Evolutionary conservation across 1,284 basidiomycete genomes (phyloP).

Genomic region (Cryptococcus maquisensis): DNA sequence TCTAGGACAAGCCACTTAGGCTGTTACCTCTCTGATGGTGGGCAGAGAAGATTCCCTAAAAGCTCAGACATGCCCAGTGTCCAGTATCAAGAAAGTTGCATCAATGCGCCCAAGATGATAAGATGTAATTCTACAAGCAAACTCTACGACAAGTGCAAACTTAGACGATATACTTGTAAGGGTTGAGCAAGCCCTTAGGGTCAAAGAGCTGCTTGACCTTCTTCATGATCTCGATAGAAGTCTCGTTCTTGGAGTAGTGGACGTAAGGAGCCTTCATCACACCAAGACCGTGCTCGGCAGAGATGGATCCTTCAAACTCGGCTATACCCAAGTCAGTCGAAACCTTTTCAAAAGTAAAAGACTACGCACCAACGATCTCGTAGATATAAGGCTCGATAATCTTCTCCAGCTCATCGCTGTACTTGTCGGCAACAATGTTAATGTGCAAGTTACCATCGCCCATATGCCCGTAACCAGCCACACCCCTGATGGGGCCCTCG

Average conservation of each 20-base stretch:
- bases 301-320: conserved; percentile 75
- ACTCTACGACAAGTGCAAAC: background rate
- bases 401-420: conserved; percentile 75
- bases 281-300: conserved; percentile 87
- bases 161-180: conserved; percentile 46
- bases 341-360: background rate
- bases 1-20: too few relatives aligned
- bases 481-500: conserved; percentile 66
- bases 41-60: background rate
- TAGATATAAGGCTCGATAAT: conserved; percentile 94
- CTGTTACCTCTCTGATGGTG: background rate
- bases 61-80: too few relatives aligned
- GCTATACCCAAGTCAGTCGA: conserved; percentile 18
- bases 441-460: conserved; percentile 97
- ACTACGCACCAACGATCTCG: conserved; percentile 64
- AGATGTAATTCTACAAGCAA: background rate
- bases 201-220: conserved; percentile 88
- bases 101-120: background rate
- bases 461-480: conserved; percentile 92
- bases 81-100: background rate
- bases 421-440: conserved; percentile 84
- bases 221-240: conserved; percentile 83
- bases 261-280: conserved; percentile 91
- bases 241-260: conserved; percentile 76
- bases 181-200: conserved; percentile 78